Conservation (phyloP, 2,329 filamentous ascomycete species). For the Sclerotinia spermophila region DNA sequence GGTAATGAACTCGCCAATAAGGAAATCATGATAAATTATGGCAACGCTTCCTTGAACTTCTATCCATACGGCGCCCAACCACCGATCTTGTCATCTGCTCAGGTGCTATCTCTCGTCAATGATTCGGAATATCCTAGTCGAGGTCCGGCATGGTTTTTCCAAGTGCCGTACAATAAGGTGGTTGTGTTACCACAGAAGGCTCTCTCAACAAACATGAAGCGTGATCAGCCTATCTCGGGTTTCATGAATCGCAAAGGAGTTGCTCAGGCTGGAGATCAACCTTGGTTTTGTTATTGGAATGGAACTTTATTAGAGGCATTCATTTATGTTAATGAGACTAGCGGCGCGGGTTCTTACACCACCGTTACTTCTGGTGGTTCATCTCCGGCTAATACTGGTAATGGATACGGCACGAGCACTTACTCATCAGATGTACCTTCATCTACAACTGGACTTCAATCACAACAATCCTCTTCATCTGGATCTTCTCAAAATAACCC, state of each 20-base stretch:
- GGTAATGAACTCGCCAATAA: constrained; percentile 32
- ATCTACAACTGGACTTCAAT: constrained; percentile 18
- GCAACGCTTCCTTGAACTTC: constrained; percentile 39
- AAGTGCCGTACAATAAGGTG: constrained; percentile 59
- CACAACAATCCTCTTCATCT: constrained; percentile 17
- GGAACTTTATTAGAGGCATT: constrained; percentile 63
- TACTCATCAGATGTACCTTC: constrained; percentile 33
- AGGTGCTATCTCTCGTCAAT: constrained; percentile 50
- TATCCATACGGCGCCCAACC: constrained; percentile 60
- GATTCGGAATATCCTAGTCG: constrained; percentile 53
- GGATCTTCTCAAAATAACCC: constrained; percentile 23
- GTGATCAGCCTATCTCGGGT: constrained; percentile 15
- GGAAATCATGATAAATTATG: constrained; percentile 38
- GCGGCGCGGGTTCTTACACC: constrained; percentile 34
- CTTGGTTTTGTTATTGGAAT: constrained; percentile 71
- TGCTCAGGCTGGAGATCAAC: constrained; percentile 52
- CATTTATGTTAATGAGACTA: constrained; percentile 52
- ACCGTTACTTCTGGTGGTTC: constrained; percentile 9
- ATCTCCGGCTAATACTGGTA: not conserved
- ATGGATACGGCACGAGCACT: constrained; percentile 9
- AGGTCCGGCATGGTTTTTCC: constrained; percentile 63
- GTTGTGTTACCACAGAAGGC: constrained; percentile 46
- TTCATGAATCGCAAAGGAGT: constrained; percentile 38
- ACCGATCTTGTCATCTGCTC: constrained; percentile 46
- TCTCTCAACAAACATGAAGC: constrained; percentile 22